Conservation (phyloP, 352 stramenopile species). For the Pythium aquatile region DNA sequence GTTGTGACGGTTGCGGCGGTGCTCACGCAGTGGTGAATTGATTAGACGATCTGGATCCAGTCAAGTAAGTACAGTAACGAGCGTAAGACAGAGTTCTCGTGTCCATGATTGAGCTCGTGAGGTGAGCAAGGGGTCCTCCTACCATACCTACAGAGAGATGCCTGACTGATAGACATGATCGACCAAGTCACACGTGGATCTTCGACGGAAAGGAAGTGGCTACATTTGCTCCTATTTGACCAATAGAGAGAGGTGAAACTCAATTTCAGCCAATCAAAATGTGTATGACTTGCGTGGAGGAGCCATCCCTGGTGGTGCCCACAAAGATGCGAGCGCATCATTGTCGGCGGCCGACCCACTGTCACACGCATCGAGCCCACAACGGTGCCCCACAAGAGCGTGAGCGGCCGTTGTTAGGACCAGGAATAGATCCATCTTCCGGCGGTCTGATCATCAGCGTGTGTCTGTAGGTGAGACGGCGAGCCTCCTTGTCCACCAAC, state of each 20-base stretch:
- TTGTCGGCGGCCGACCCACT: too few species aligned
- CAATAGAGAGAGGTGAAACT: not conserved
- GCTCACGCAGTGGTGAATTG: not conserved
- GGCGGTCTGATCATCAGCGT: too few species aligned
- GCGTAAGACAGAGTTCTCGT: not conserved
- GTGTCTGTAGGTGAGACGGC: not conserved
- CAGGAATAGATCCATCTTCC: too few species aligned
- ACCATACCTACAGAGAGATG: not conserved
- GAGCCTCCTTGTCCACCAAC: not conserved
- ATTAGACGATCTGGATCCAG: not conserved
- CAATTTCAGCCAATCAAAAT: not conserved
- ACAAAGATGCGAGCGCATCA: too few species aligned
- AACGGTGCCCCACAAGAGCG: too few species aligned
- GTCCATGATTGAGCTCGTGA: not conserved
- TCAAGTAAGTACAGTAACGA: not conserved
- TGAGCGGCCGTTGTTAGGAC: too few species aligned
- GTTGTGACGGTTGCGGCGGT: not conserved
- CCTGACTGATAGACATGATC: not conserved
- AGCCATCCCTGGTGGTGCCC: too few species aligned
- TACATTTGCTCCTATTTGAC: not conserved
- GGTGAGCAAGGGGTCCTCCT: not conserved
- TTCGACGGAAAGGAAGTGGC: not conserved
- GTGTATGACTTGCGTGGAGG: not conserved
- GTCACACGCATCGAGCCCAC: too few species aligned
- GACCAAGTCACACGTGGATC: not conserved